phyloP scores from a whole-genome alignment of 352 stramenopile genomes.

The Lagenidium giganteum region DNA sequence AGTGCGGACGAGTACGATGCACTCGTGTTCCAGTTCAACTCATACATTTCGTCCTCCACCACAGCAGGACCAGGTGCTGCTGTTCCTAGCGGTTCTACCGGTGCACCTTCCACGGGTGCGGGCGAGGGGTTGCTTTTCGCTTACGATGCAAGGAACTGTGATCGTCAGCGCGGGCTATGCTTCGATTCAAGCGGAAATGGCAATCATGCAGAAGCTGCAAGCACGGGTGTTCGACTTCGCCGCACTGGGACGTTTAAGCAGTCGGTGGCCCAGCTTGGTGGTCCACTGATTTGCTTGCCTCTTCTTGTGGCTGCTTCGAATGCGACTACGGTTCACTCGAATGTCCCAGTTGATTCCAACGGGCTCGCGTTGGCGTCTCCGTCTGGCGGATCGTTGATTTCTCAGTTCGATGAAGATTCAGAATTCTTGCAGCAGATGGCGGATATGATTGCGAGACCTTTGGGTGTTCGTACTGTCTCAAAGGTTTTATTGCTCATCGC shows the following conservation, averaged over 20 bases:
- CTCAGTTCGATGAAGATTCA: conserved; percentile 73
- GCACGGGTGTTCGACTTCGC: conserved; percentile 23
- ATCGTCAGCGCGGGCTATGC: conserved; percentile 19
- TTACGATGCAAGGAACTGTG: conserved; percentile 33
- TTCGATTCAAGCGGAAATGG: conserved; percentile 38
- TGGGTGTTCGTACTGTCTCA: conserved; percentile 60
- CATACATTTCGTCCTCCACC: conserved; percentile 31
- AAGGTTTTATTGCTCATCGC: conserved; percentile 75
- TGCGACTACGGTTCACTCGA: not conserved
- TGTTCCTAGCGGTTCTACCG: not conserved
- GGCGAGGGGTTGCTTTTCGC: conserved; percentile 30
- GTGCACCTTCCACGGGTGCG: conserved; percentile 1
- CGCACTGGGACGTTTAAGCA: conserved; percentile 31
- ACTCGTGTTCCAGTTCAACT: conserved; percentile 40
- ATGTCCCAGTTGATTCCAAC: not conserved
- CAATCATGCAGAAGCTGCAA: conserved; percentile 26
- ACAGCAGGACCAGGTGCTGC: conserved; percentile 10
- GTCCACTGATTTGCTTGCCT: conserved; percentile 30
- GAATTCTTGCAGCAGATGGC: conserved; percentile 74
- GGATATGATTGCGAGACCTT: conserved; percentile 63
- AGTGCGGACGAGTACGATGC: conserved; percentile 36
- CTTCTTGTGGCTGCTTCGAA: conserved; percentile 21
- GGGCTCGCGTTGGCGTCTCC: conserved; percentile 1
- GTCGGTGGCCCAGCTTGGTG: conserved; percentile 29
- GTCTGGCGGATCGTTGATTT: conserved; percentile 6